Evolutionary conservation across 495 filamentous ascomycete species (phyloP).

Genomic region (Hypoxylon rickii): DNA sequence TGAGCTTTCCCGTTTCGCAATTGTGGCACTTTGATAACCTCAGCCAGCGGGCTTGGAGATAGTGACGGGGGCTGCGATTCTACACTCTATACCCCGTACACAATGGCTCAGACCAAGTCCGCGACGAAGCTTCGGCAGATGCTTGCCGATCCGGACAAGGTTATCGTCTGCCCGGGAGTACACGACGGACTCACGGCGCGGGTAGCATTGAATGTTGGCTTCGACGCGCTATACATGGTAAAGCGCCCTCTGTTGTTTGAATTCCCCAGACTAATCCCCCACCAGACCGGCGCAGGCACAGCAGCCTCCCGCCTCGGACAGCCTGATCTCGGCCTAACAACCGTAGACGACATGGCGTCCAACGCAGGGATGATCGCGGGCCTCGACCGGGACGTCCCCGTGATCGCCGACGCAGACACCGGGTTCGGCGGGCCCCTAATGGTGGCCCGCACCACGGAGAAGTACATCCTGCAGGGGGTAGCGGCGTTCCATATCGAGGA

Average conservation of each 20-base stretch:
- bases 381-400: conserved; percentile 57
- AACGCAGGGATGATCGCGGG: conserved; percentile 70
- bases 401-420: conserved; percentile 76
- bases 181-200: conserved; percentile 73
- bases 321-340: conserved; percentile 68
- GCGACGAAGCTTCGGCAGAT: conserved; percentile 47
- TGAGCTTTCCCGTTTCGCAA: no score
- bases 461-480: conserved; percentile 70
- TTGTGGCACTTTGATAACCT: no score
- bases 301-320: conserved; percentile 64
- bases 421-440: conserved; percentile 67
- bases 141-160: conserved; percentile 40
- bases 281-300: conserved; percentile 69
- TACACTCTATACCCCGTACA: background rate
- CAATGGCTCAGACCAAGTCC: conserved; percentile 33
- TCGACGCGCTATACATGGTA: conserved; percentile 72
- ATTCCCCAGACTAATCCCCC: background rate
- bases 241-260: background rate
- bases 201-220: conserved; percentile 64
- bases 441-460: conserved; percentile 62
- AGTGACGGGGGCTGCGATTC: background rate
- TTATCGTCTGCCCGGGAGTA: conserved; percentile 68
- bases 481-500: conserved; percentile 76
- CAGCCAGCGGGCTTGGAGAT: no score
- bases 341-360: conserved; percentile 65